Base-by-base conservation (phyloP, 306 rosid genomes). In the Parietaria judaica region DNA sequence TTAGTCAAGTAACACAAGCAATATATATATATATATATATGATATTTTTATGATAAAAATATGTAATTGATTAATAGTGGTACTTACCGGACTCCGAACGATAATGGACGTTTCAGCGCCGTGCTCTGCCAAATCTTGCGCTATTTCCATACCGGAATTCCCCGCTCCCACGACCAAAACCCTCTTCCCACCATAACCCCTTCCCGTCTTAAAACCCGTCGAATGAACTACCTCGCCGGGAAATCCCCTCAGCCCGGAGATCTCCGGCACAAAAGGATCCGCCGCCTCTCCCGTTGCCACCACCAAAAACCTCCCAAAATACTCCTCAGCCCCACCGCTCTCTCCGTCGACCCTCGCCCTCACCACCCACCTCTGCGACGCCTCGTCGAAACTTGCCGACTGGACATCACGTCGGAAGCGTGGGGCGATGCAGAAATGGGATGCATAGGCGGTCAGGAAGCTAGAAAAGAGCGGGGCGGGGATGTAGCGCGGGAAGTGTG, bases 91-190 rank as follows among this genome's bases (percentile, higher is more conserved):
- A 72, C 87, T 84, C 61, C 92, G 76, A 54, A 78, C 68, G 7
- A 84, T 7, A 6, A 89, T 63, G 37, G 87, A 82, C 10, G 97
- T 67, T 60, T 56, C 70, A 39, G 87, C 95, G 60, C 83, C 80
- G 11, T 83, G 70, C 57, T 85, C 77, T 7, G 72, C 52, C 0
- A 88, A 65, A 55, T 88, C 96, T 1, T 76, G 44, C 0, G 94
- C 81, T 7, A 88, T 88, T 48, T 88, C 94, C 90, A 83, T 77
- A 34, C 81, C 96, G 31, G 92, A 88, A 76, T 84, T 87, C 4
- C 95, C 95, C 38, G 87, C 70, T 11, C 95, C 95, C 11, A 84
- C 94, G 14, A 88, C 96, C 51, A 88, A 75, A 74, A 85, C 94
- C 34, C 63, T 72, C 48, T 79, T 60, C 34, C 63, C 65, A 14